A percentile compares a stretch with the other conserved stretches of the same genome.
phyloP scores from a whole-genome alignment of 441 rosid species.

The Arabidopsis hybrid region DNA sequence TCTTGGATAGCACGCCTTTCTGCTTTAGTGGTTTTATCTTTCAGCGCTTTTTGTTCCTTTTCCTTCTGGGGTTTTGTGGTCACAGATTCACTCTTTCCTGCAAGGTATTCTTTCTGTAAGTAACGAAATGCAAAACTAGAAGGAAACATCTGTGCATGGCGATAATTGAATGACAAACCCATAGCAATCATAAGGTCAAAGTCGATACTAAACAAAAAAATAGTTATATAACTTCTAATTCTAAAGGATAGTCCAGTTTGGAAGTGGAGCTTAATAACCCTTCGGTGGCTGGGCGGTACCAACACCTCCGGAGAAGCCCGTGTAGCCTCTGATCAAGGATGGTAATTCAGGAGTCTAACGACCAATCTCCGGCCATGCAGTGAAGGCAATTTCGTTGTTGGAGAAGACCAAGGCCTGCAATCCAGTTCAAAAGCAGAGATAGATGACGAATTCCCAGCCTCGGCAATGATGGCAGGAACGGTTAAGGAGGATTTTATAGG shows the following conservation, averaged over 20 bases:
- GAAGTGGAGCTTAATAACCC: background rate
- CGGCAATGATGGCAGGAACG: background rate
- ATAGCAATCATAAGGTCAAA: constrained; percentile 1
- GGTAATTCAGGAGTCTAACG: background rate
- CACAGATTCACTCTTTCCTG: constrained; percentile 54
- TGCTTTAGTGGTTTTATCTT: constrained; percentile 77
- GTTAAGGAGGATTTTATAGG: background rate
- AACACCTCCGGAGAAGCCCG: background rate
- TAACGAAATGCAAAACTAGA: constrained; percentile 20
- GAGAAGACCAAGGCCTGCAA: background rate
- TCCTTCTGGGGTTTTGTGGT: constrained; percentile 49
- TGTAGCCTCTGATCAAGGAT: background rate
- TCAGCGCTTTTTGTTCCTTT: constrained; percentile 49
- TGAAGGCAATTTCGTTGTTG: background rate
- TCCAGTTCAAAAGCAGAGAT: background rate
- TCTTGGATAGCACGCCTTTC: constrained; percentile 93
- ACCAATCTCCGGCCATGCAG: background rate
- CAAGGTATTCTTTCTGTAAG: constrained; percentile 34
- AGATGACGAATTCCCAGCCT: background rate
- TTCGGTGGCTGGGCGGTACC: background rate
- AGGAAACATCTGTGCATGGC: constrained; percentile 1
- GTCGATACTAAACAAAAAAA: background rate
- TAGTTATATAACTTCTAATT: background rate
- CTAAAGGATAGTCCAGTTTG: background rate
- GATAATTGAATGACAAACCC: constrained; percentile 8